A percentile compares a stretch with the other conserved stretches of the same genome.
Conservation (phyloP, 306 rosid genomes). For the Cucurbita argyrosperma region DNA sequence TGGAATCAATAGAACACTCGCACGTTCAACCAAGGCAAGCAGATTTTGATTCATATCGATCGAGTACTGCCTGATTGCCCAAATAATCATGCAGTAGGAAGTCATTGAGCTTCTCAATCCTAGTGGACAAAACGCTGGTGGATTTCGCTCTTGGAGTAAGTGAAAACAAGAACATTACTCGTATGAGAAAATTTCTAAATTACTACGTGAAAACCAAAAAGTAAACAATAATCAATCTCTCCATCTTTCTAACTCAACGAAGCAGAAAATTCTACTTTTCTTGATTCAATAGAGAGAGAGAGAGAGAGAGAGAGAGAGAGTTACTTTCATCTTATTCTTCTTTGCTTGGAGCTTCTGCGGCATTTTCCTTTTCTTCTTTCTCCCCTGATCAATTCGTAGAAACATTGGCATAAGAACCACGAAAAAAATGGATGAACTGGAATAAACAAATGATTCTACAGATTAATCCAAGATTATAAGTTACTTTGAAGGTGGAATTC, state of each 20-base stretch:
- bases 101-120: background rate
- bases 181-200: background rate
- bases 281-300: background rate
- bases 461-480: background rate
- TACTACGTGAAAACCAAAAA: background rate
- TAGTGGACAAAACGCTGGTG: background rate
- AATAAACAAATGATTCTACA: background rate
- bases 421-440: background rate
- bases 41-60: background rate
- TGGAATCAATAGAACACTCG: background rate
- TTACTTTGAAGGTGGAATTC: slow-evolving; percentile 76
- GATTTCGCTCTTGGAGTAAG: background rate
- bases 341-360: slow-evolving; percentile 57
- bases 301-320: background rate
- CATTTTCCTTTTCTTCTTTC: slow-evolving; percentile 45
- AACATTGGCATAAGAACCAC: background rate
- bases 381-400: slow-evolving; percentile 36
- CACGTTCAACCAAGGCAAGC: no score
- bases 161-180: background rate
- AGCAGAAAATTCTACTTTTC: background rate
- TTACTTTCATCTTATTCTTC: slow-evolving; percentile 68
- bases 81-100: background rate
- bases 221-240: background rate
- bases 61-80: no score
- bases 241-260: background rate